Base-by-base conservation (phyloP, 1,139 yeast genomes). In the Debaryomyces udenii region DNA sequence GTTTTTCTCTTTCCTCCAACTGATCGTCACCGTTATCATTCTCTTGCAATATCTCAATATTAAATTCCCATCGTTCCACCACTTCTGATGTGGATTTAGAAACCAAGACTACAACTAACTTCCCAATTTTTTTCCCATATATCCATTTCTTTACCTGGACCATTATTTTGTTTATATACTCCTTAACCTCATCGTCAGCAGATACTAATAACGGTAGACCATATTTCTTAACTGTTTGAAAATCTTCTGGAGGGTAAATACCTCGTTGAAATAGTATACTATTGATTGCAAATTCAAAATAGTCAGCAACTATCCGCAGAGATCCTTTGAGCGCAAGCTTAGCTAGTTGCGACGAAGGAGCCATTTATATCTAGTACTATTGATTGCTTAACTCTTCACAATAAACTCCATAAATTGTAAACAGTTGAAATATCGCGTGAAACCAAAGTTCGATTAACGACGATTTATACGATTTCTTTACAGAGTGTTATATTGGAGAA, bases 31-130 rank as follows among this genome's bases (percentile, higher is more conserved):
- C 46, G 6, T 27, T 41, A 4, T 18, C 38, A 24, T 35, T 33
- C n/a, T 44, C 52, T 5, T 46, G 51, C n/a, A 66, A 54, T 1
- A 77, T 67, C 31, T 80, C 79, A 4, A 86, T 67, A 49, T 80
- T 80, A 56, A 91, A 91, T 55, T 88, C 89, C 98, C 98, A 91
- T 42, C 90, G 67, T 60, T 91, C 98, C 2, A 84, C 81, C 2
- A 76, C 78, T 35, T 84, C 90, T 0, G 83, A 83, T 0, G 82
- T 71, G 31, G 80, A 81, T 51, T 81, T 83, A 29, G 85, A 78
- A 2, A 88, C 70, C 23, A 91, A 83, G 3, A 83, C 90, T 38
- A 91, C 74, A 2, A 87, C 83, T 35, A 91, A 66, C 53, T 81
- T 80, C 23, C 81, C 76, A 35, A 93, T 80, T 49, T 80, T 80